Base-by-base conservation (phyloP, 2,329 filamentous ascomycete genomes). In the Ophiostoma australiae region DNA sequence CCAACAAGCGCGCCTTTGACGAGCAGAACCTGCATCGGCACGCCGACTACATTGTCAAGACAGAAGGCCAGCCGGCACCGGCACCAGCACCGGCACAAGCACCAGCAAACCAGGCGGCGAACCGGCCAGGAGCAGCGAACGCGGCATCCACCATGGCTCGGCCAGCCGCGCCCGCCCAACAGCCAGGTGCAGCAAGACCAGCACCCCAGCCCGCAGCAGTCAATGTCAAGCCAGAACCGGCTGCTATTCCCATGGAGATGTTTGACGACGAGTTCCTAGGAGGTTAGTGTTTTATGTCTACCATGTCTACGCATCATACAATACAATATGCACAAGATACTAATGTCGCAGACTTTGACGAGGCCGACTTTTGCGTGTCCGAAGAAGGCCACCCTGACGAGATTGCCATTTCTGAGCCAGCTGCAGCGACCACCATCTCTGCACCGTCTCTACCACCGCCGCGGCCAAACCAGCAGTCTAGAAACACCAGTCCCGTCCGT, bases 1-100 rank as follows among this genome's bases (percentile, higher is more conserved):
- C 88, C 39, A 69, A 67, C 66, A 68, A 58, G 37, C 44, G 55
- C 0, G 93, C 87, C 79, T 97, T 93, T 81, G 89, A 94, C 75
- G 88, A 91, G 73, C 85, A 86, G n/a, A 90, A 90, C 58, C 84
- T 98, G 52, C 90, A 97, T 80, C 87, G 94, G 55, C 94, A 97
- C 79, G 81, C 87, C 0, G 91, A 94, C 77, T 96, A 86, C 78
- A 86, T 84, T 33, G 90, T 90, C 78, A 88, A 86, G 77, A 85
- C 89, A 72, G 77, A 80, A 2, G 76, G 74, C 35, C 72, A 70
- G 33, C 79, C 77, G 71, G 44, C 71, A 10, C 77, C 77, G 39
- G 71, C 63, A 23, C 69, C 61, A 7, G 58, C 27, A 41, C 66
- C 35, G 35, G 23, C 23, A 35, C 58, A 48, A 1, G 58, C 70